Conservation (phyloP, 2,329 filamentous ascomycete species). For the Apiospora saccharicola region DNA sequence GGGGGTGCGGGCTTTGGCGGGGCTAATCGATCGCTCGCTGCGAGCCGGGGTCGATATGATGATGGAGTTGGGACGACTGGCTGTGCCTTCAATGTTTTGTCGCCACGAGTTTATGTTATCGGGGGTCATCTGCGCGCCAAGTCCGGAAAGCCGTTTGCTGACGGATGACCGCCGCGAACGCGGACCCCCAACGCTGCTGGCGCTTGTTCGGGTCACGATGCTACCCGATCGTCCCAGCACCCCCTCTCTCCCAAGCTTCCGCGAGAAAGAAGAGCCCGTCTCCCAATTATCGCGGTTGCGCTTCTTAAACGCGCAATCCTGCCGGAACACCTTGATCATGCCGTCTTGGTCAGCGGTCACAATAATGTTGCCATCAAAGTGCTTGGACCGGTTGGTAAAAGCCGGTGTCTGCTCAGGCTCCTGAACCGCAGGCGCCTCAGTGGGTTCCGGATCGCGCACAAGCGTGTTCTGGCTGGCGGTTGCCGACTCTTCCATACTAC, state of each 20-base stretch:
- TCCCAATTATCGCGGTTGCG: constrained; percentile 81
- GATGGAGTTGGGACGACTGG: constrained; percentile 47
- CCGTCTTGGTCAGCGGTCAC: constrained; percentile 90
- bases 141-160: constrained; percentile 43
- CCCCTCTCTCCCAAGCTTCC: constrained; percentile 67
- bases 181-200: constrained; percentile 51
- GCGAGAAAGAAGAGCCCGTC: constrained; percentile 77
- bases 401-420: constrained; percentile 74
- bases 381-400: constrained; percentile 78
- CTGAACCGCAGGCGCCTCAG: constrained; percentile 40
- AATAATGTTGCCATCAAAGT: constrained; percentile 86
- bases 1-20: constrained; percentile 53
- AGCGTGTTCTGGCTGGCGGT: constrained; percentile 51
- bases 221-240: constrained; percentile 66
- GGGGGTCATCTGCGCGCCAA: constrained; percentile 49
- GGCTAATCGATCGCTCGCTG: constrained; percentile 65
- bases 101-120: constrained; percentile 92
- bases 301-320: constrained; percentile 88
- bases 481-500: constrained; percentile 71
- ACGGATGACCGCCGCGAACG: constrained; percentile 65
- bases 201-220: constrained; percentile 61
- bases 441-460: constrained; percentile 41
- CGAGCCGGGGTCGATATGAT: constrained; percentile 44
- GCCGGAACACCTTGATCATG: constrained; percentile 91
- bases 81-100: constrained; percentile 63